Base-by-base conservation (phyloP, 257 asterid species). In the Solanum sitiens region DNA sequence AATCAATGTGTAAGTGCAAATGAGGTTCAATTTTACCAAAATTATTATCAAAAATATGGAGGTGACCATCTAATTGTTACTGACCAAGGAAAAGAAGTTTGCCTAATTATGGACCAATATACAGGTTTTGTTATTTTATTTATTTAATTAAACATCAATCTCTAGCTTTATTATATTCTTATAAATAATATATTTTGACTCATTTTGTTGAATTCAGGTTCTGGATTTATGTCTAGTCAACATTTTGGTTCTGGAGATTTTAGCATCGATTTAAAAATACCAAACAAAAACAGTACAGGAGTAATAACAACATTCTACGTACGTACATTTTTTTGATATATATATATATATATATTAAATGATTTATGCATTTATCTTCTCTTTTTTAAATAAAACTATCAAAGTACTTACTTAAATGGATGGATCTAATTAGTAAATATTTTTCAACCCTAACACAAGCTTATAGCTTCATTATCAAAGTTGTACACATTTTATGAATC, bases 191-290 rank as follows among this genome's bases (percentile, higher is more conserved):
- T 53, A 40, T 76, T 5, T 2, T 67, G 21, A 76, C 53, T 75
- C 18, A 76, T 42, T 42, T 40, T 76, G 35, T 6, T 42, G 47
- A 40, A 76, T 13, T 15, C 84, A 89, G 92, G 92, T 35, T 88
- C 91, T 72, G 92, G 92, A 83, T 88, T 90, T 56, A 73, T 42
- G 11, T 89, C 92, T 8, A 90, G 56, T 27, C 30, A 18, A 25
- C 35, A 87, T 4, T 90, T 50, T 73, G 91, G 91, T 10, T 90
- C 91, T 5, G 91, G 92, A 40, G 68, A 30, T 50, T 87, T 90
- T 56, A 44, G 42, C 12, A 63, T 87, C n/a, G 73, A 30, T 15
- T 39, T 89, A 77, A 90, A 87, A 72, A 33, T 87, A 21, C 92
- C 92, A 85, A 63, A 65, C 23, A 84, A 87, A 15, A 73, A 75